A percentile compares a stretch with the other conserved stretches of the same genome.
Evolutionary conservation across 805 yeast species (phyloP).

Genomic region (Nakazawaea wyomingensis): DNA sequence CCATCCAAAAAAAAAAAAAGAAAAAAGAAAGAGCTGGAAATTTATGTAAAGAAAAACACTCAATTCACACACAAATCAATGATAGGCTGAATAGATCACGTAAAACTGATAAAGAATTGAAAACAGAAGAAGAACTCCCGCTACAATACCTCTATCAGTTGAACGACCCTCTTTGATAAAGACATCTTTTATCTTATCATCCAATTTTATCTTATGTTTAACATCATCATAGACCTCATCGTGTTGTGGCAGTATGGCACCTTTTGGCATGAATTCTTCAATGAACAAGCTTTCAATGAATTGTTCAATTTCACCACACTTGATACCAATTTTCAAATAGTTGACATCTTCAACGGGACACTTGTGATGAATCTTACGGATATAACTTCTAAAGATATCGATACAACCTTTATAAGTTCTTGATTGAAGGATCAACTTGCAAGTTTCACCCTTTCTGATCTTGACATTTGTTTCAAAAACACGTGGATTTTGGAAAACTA

Average conservation of each 20-base stretch:
- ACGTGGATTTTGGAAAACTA: slow-evolving; percentile 73
- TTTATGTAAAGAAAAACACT: too few species aligned
- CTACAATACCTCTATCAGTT: slow-evolving; percentile 2
- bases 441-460: slow-evolving; percentile 86
- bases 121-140: not conserved
- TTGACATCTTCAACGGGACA: slow-evolving; percentile 80
- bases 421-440: slow-evolving; percentile 65
- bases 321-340: slow-evolving; percentile 75
- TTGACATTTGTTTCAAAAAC: slow-evolving; percentile 73
- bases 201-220: slow-evolving; percentile 37
- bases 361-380: slow-evolving; percentile 72
- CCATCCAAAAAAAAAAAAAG: too few species aligned
- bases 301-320: slow-evolving; percentile 86
- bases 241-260: slow-evolving; percentile 37
- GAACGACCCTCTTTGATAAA: slow-evolving; percentile 2
- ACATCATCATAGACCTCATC: slow-evolving; percentile 34
- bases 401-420: slow-evolving; percentile 74
- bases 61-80: too few species aligned
- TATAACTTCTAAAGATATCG: slow-evolving; percentile 68
- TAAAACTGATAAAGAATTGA: not conserved
- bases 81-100: too few species aligned
- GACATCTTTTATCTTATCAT: slow-evolving; percentile 20
- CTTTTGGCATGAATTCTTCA: slow-evolving; percentile 46
- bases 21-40: too few species aligned
- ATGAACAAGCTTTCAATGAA: slow-evolving; percentile 78